phyloP scores from a whole-genome alignment of 495 filamentous ascomycete species.

The Ramalina intermedia region DNA sequence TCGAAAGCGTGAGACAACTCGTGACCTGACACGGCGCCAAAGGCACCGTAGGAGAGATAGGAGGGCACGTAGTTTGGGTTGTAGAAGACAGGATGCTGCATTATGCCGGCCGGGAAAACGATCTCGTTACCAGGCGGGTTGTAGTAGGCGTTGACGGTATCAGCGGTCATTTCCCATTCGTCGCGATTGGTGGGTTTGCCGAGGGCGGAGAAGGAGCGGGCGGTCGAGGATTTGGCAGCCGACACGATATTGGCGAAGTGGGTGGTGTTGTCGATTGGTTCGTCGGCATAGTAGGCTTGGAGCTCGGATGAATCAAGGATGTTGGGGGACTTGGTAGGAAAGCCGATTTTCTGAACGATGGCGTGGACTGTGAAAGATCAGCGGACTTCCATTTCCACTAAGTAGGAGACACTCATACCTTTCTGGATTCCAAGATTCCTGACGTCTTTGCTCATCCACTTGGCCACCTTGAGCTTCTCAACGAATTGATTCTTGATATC shows the following conservation, averaged over 20 bases:
- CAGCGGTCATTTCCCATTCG: conserved; percentile 48
- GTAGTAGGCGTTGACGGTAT: conserved; percentile 52
- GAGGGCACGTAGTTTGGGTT: conserved; percentile 39
- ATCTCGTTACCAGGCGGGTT: conserved; percentile 51
- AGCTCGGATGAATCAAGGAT: conserved; percentile 43
- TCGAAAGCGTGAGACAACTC: conserved; percentile 66
- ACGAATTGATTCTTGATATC: conserved; percentile 54
- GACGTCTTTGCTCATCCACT: conserved; percentile 58
- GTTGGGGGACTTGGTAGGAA: conserved; percentile 50
- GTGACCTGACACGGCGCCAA: conserved; percentile 57
- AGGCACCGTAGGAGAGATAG: conserved; percentile 56
- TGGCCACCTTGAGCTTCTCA: conserved; percentile 39
- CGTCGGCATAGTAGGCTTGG: conserved; percentile 39
- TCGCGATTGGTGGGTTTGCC: conserved; percentile 47
- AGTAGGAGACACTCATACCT: conserved; percentile 3
- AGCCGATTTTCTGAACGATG: conserved; percentile 63
- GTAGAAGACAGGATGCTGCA: conserved; percentile 55
- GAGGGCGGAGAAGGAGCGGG: conserved; percentile 39
- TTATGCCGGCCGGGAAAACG: conserved; percentile 58
- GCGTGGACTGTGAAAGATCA: conserved; percentile 34
- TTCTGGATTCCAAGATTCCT: conserved; percentile 49
- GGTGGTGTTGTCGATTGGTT: conserved; percentile 35
- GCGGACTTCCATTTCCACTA: not conserved
- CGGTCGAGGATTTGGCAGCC: conserved; percentile 30
- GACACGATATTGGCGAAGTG: conserved; percentile 50